These are phyloP conservation scores for Candida multigemmis DNA, from an alignment of 805 yeast genomes.

Conservation along the genomic window DNA sequence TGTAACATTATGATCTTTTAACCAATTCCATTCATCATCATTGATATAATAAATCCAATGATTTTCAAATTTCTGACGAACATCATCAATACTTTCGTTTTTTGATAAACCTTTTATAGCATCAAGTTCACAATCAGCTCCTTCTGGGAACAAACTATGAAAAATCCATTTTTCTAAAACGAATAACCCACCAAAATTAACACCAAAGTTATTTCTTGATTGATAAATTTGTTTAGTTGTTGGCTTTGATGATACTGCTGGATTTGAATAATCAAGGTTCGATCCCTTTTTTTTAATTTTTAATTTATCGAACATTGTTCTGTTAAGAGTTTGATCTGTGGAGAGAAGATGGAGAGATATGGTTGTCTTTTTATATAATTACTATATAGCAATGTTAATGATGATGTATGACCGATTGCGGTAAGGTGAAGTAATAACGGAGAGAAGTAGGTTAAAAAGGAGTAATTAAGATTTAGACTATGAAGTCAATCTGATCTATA, in stretches of 20 bases:
- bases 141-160: slow-evolving; percentile 47
- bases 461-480: no score
- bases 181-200: slow-evolving; percentile 76
- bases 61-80: slow-evolving; percentile 42
- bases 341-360: no score
- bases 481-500: no score
- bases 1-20: slow-evolving; percentile 58
- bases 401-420: no score
- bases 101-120: slow-evolving; percentile 48
- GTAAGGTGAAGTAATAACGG: no score
- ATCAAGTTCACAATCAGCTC: slow-evolving; percentile 59
- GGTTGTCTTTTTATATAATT: no score
- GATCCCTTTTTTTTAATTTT: slow-evolving; percentile 21
- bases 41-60: slow-evolving; percentile 61
- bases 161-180: slow-evolving; percentile 76
- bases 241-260: slow-evolving; percentile 22
- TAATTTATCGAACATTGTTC: slow-evolving; percentile 20
- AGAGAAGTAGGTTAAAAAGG: no score
- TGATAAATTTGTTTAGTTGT: slow-evolving; percentile 43
- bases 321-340: no score
- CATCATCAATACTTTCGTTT: slow-evolving; percentile 42
- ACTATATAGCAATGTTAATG: no score
- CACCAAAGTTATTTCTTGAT: slow-evolving; percentile 65
- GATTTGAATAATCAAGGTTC: slow-evolving; percentile 9
- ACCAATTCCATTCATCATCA: slow-evolving; percentile 76